Conservation (phyloP, 306 rosid genomes). For the Vigna mungo region DNA sequence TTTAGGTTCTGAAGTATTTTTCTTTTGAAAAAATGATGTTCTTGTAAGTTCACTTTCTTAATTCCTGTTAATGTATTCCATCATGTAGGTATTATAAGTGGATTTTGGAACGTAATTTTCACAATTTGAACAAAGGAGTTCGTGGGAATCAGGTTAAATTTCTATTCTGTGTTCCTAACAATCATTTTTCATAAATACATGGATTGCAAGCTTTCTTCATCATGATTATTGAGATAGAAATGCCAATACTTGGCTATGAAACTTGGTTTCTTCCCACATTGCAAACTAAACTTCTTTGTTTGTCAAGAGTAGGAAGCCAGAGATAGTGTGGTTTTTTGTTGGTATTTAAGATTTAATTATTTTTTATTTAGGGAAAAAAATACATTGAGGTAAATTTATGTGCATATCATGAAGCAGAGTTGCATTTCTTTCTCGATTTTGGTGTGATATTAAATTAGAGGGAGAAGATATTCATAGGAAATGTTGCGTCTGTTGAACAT, state of each 20-base stretch:
- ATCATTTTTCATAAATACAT: slow-evolving; percentile 1
- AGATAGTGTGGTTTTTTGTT: slow-evolving; percentile 12
- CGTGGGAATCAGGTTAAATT: slow-evolving; percentile 96
- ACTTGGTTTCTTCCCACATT: slow-evolving; percentile 7
- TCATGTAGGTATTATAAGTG: slow-evolving; percentile 91
- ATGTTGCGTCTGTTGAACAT: slow-evolving; percentile 13
- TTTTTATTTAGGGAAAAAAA: not conserved
- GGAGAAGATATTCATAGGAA: slow-evolving; percentile 7
- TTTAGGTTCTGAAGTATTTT: slow-evolving; percentile 24
- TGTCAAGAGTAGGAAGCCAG: slow-evolving; percentile 29
- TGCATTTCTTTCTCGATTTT: not conserved
- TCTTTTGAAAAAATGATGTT: slow-evolving; percentile 5
- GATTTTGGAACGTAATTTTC: slow-evolving; percentile 99
- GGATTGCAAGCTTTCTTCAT: slow-evolving; percentile 22
- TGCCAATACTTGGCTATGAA: slow-evolving; percentile 23
- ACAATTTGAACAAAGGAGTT: slow-evolving; percentile 98
- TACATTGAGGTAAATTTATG: not conserved
- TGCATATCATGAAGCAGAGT: slow-evolving; percentile 17
- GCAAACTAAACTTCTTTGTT: not conserved
- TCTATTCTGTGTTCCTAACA: slow-evolving; percentile 17
- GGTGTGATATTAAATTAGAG: slow-evolving; percentile 22
- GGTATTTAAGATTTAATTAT: not conserved
- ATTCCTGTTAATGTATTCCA: slow-evolving; percentile 36
- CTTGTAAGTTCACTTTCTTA: slow-evolving; percentile 36
- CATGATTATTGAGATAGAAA: slow-evolving; percentile 18